Base-by-base conservation (phyloP, 1,139 yeast genomes). In the Yarrowia galli region DNA sequence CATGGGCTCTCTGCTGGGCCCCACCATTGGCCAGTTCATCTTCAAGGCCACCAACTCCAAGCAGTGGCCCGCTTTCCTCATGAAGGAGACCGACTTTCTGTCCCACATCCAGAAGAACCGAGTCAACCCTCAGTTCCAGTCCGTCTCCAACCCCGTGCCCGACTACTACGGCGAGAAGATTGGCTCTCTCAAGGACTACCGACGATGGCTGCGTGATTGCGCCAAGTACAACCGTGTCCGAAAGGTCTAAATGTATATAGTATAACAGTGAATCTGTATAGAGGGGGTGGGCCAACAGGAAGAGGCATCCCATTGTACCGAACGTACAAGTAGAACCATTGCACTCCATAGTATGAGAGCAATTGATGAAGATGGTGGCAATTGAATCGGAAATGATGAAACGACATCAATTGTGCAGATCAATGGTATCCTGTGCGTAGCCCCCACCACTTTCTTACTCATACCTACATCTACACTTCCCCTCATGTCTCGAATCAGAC, bases 131-230 rank as follows among this genome's bases (percentile, higher is more conserved):
- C 85, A 93, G n/a, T 87, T 91, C 68, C 97, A 92, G 80, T 87
- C 93, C 75, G 89, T 92, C 79, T 86, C 95, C 70, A 95, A 95
- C 79, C 99, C 98, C 13, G 97, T 95, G 54, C 98, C 98, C 22
- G 99, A 95, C 78, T 96, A 92, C 80, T 95, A 95, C 76, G 99
- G 99, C 42, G 99, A 95, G 80, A 91, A 91, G 79, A 93, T 95
- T 71, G 92, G 92, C 69, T 89, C 96, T 56, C 80, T 93, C 76
- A 86, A 87, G 74, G 95, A 88, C 73, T 95, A 95, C 79, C 89
- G 92, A 79, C 96, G 91, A 77, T 95, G 99, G 99, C 84, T 95
- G 74, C 87, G 98, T 75, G 98, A 95, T 78, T 91, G 97, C 74
- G 89, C 91, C 75, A 95, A 97, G 35, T 95, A 89, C 81, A 87